A percentile compares a stretch with the other conserved stretches of the same genome.
phyloP scores from a whole-genome alignment of 352 stramenopile genomes.

The Pythium guiyangense region DNA sequence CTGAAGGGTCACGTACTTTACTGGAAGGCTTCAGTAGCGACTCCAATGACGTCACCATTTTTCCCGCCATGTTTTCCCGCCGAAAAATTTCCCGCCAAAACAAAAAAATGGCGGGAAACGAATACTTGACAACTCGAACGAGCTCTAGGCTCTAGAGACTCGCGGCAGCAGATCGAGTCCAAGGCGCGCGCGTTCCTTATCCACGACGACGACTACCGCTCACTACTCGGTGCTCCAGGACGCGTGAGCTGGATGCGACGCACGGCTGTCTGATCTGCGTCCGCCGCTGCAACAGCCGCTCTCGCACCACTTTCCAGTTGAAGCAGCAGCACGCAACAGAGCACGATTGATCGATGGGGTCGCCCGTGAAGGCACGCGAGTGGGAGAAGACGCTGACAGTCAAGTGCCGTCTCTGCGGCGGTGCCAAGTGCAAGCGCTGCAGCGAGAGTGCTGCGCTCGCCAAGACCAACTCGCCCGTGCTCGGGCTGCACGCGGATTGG shows the following conservation, averaged over 20 bases:
- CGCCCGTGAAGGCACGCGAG: slow-evolving; percentile 67
- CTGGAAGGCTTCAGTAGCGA: too few species aligned
- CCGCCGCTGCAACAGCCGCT: not conserved
- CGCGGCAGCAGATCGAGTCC: too few species aligned
- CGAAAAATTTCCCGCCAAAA: too few species aligned
- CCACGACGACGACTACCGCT: too few species aligned
- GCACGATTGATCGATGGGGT: slow-evolving; percentile 41
- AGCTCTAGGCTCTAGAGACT: too few species aligned
- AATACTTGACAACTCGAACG: too few species aligned
- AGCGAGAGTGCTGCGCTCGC: slow-evolving; percentile 69
- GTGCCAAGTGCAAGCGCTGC: slow-evolving; percentile 82
- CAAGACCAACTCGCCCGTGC: slow-evolving; percentile 71
- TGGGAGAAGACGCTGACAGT: slow-evolving; percentile 83
- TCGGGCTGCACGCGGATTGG: slow-evolving; percentile 84
- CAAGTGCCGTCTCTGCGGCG: slow-evolving; percentile 83
- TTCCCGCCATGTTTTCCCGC: too few species aligned
- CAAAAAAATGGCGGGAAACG: too few species aligned
- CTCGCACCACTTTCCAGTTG: slow-evolving; percentile 2
- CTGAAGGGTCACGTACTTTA: too few species aligned
- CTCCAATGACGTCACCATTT: too few species aligned
- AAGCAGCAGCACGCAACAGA: not conserved
- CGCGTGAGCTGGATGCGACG: slow-evolving; percentile 4
- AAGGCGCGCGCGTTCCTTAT: too few species aligned
- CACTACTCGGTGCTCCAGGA: too few species aligned
- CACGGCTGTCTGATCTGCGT: not conserved